A percentile compares a stretch with the other conserved stretches of the same genome.
These are phyloP conservation scores for Cardiosporidium cionae DNA, from an alignment of 169 alveolate genomes.

Conservation along the genomic window DNA sequence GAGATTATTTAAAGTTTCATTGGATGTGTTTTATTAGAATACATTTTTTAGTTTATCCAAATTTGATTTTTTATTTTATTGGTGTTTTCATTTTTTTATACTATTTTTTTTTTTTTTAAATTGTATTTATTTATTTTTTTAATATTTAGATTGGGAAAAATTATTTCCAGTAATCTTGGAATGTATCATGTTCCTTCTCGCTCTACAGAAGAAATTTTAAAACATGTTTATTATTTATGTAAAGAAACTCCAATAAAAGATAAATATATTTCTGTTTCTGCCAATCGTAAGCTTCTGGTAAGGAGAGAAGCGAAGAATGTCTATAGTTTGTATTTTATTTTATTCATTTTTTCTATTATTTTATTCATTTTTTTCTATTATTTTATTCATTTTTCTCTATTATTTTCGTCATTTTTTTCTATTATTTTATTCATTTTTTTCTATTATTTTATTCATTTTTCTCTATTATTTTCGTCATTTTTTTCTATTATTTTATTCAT, in stretches of 20 bases:
- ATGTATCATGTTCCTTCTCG: conserved; percentile 6
- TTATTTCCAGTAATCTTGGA: not conserved
- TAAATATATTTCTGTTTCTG: not conserved
- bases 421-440: too few species aligned
- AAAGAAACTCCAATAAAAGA: not conserved
- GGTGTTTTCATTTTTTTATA: not conserved
- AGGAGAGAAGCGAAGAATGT: not conserved
- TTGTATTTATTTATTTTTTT: not conserved
- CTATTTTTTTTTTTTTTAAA: not conserved
- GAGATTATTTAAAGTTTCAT: not conserved
- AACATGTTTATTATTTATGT: not conserved
- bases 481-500: too few species aligned
- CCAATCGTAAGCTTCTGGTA: not conserved
- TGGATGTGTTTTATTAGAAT: not conserved
- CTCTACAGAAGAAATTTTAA: not conserved
- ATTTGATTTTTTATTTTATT: not conserved
- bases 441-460: too few species aligned
- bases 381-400: too few species aligned
- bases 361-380: too few species aligned
- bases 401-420: too few species aligned
- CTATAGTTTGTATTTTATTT: too few species aligned
- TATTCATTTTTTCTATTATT: not conserved
- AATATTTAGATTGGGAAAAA: conserved; percentile 1
- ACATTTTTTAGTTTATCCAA: not conserved
- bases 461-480: too few species aligned